Conservation (phyloP, 805 yeast genomes). For the Candida peoriensis region DNA sequence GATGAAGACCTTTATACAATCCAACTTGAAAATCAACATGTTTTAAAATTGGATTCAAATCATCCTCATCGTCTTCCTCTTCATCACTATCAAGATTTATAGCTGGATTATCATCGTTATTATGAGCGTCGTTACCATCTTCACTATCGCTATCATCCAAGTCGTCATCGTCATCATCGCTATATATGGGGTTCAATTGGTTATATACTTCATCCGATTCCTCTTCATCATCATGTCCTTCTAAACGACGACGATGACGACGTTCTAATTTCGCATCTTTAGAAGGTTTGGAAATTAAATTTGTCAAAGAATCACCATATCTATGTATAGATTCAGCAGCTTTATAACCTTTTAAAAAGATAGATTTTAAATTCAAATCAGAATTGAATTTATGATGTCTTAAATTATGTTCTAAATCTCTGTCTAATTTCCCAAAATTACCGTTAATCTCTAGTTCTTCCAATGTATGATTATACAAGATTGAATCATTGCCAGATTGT, state of each 20-base stretch:
- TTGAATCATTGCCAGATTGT: neutral
- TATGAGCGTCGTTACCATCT: slow-evolving; percentile 1
- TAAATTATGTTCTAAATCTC: slow-evolving; percentile 14
- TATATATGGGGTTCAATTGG: neutral
- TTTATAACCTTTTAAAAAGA: slow-evolving; percentile 10
- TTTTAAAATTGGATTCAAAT: slow-evolving; percentile 1
- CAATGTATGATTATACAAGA: neutral
- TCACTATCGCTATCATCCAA: slow-evolving; percentile 1
- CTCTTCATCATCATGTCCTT: slow-evolving; percentile 2
- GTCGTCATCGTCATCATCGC: slow-evolving; percentile 1
- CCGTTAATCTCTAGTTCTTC: slow-evolving; percentile 18
- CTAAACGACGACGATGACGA: too few species aligned
- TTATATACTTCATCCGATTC: slow-evolving; percentile 1
- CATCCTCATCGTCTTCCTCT: slow-evolving; percentile 1
- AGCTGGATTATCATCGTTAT: neutral
- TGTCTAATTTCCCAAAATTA: slow-evolving; percentile 17
- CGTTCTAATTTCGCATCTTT: too few species aligned
- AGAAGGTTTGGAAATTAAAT: too few species aligned
- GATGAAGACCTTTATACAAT: neutral
- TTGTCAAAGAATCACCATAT: too few species aligned
- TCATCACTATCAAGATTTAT: slow-evolving; percentile 1
- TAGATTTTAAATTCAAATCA: slow-evolving; percentile 9
- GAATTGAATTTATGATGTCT: slow-evolving; percentile 12
- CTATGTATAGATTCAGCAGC: slow-evolving; percentile 1
- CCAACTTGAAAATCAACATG: neutral